These are phyloP conservation scores for Penicillium sp. DNA, from an alignment of 2,329 filamentous ascomycete species.

Conservation along the genomic window DNA sequence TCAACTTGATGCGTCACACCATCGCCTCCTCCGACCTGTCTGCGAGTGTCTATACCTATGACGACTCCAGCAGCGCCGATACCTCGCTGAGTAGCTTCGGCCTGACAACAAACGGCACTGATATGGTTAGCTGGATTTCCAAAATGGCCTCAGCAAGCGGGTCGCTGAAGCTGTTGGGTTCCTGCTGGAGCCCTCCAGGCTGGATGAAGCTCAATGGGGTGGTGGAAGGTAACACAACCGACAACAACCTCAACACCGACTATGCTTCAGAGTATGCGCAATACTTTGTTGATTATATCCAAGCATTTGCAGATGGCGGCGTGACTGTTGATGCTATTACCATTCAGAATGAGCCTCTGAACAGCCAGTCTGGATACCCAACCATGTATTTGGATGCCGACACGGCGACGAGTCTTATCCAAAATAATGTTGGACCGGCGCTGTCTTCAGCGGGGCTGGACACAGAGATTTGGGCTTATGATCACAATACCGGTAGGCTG, in stretches of 20 bases:
- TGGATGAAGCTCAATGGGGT: conserved; percentile 8
- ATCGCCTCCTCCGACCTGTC: conserved; percentile 6
- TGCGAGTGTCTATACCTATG: conserved; percentile 2
- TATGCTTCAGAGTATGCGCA: conserved; percentile 2
- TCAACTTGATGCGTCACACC: conserved; percentile 7
- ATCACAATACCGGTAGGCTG: conserved; percentile 6
- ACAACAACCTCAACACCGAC: conserved; percentile 6
- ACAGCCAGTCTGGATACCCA: conserved; percentile 8
- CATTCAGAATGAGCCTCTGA: conserved; percentile 8
- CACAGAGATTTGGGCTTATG: conserved; percentile 10
- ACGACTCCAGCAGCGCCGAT: background rate
- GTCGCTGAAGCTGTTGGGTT: conserved; percentile 2
- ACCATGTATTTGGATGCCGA: conserved; percentile 8
- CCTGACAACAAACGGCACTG: background rate
- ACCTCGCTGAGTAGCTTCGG: background rate
- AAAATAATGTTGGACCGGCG: conserved; percentile 6
- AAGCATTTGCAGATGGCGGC: conserved; percentile 4
- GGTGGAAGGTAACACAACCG: background rate
- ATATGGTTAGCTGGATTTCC: conserved; percentile 3
- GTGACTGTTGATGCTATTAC: conserved; percentile 8
- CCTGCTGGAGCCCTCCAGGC: conserved; percentile 6
- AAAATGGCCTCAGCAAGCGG: conserved; percentile 1
- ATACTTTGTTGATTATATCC: conserved; percentile 9
- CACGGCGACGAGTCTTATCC: background rate
- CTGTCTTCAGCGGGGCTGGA: background rate